phyloP scores from a whole-genome alignment of 2,329 filamentous ascomycete species.

The Aspergillus quadrilineatus region DNA sequence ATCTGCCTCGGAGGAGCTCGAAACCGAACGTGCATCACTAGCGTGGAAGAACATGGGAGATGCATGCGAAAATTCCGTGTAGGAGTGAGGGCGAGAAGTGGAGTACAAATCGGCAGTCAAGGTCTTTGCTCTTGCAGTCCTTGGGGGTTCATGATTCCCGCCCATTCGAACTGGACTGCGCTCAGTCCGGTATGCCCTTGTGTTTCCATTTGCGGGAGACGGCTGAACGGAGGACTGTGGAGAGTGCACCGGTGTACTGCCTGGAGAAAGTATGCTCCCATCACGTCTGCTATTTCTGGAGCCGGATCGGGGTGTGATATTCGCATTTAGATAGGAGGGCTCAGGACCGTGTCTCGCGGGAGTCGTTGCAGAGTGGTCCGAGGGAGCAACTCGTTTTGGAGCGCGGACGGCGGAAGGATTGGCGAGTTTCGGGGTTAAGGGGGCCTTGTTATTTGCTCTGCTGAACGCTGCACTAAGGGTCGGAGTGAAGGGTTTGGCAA shows the following conservation, averaged over 20 bases:
- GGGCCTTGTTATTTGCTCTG: slow-evolving; percentile 53
- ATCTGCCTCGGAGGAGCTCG: slow-evolving; percentile 41
- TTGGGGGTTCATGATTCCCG: slow-evolving; percentile 30
- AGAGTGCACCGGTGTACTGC: slow-evolving; percentile 44
- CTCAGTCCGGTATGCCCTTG: slow-evolving; percentile 30
- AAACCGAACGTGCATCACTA: slow-evolving; percentile 63
- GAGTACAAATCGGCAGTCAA: slow-evolving; percentile 37
- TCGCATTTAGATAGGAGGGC: slow-evolving; percentile 60
- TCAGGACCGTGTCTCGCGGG: slow-evolving; percentile 50
- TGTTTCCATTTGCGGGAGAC: slow-evolving; percentile 24
- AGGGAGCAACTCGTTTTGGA: slow-evolving; percentile 33
- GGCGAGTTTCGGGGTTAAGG: slow-evolving; percentile 61
- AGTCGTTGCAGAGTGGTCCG: slow-evolving; percentile 35
- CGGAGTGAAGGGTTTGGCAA: slow-evolving; percentile 63
- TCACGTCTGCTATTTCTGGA: slow-evolving; percentile 69
- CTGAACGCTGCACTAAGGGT: slow-evolving; percentile 63
- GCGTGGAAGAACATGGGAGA: slow-evolving; percentile 86
- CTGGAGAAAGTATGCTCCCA: slow-evolving; percentile 66
- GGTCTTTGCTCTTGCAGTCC: slow-evolving; percentile 38
- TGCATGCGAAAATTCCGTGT: slow-evolving; percentile 34
- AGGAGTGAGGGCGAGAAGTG: slow-evolving; percentile 34
- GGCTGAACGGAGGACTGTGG: slow-evolving; percentile 32
- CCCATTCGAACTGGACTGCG: slow-evolving; percentile 36
- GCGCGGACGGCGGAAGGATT: slow-evolving; percentile 33
- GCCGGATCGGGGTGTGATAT: slow-evolving; percentile 77